Percentiles rank a stretch among this genome's conserved stretches.
Conservation (phyloP, 2,329 filamentous ascomycete species). For the Pyrenophora seminiperda region DNA sequence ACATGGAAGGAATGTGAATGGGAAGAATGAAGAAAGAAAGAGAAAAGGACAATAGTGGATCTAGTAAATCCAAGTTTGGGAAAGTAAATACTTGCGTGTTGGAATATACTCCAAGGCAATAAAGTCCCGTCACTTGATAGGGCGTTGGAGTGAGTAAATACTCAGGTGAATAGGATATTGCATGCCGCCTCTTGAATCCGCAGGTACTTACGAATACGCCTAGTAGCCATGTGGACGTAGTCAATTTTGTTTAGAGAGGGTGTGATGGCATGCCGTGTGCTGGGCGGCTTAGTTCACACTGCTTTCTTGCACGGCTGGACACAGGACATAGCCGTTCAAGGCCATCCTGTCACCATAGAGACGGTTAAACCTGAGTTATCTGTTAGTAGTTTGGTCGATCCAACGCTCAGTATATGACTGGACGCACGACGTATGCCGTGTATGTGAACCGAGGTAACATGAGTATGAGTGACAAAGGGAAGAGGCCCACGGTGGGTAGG, state of each 20-base stretch:
- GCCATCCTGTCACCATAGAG: too few species aligned
- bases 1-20: neutral
- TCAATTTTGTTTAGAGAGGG: too few species aligned
- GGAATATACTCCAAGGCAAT: too few species aligned
- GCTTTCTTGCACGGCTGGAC: too few species aligned
- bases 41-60: neutral
- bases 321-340: too few species aligned
- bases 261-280: too few species aligned
- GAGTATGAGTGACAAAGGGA: slow-evolving; percentile 3
- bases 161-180: too few species aligned
- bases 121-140: too few species aligned
- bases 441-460: slow-evolving; percentile 11
- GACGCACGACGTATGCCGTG: neutral
- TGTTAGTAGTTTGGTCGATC: neutral
- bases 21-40: neutral
- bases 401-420: neutral
- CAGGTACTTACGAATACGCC: too few species aligned
- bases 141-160: neutral
- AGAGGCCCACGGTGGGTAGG: neutral
- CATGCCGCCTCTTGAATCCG: too few species aligned
- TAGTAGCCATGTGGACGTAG: too few species aligned
- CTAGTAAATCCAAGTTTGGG: neutral
- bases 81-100: neutral
- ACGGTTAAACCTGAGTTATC: neutral
- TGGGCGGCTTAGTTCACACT: too few species aligned